Base-by-base conservation (phyloP, 495 filamentous ascomycete species). In the Lepraria neglecta region DNA sequence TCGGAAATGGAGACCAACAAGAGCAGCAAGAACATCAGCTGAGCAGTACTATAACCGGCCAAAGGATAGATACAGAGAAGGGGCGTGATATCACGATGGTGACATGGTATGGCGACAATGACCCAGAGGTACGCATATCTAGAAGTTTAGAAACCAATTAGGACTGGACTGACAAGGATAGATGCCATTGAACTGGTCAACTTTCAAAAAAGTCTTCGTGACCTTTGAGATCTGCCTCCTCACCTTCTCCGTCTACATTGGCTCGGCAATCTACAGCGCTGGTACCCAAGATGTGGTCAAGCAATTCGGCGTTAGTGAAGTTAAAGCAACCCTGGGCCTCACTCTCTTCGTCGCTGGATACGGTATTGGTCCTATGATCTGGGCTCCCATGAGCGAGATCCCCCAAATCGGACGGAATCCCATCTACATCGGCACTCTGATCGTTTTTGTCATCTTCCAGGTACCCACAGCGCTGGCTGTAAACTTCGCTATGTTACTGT, bases 131-230 rank as follows among this genome's bases (percentile, higher is more conserved):
- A 38, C 17, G 65, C 45, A 46, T 11, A 0, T 47, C 21, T 53
- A 4, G 24, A 28, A 3, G 4, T 56, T 3, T 11, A 21, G 47
- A 27, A 45, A 61, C 51, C 42, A 50, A 62, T 6, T 53, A 60
- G 12, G 50, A 63, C 15, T 69, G 57, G 27, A 21, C 19, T 62
- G 28, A 62, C 17, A 38, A 30, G 38, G n/a, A 47, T 30, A 76
- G 67, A 78, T 76, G 27, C 76, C 76, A 6, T 54, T 68, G 48
- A 77, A 77, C 46, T 79, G 76, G 76, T 72, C 67, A 3, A 52
- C 48, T 0, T 56, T 56, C 38, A 79, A 78, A 65, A 78, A 75
- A 48, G 59, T 72, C 44, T 77, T 78, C 52, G 76, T 80, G 15
- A 78, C 74, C 10, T 70, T 66, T 0, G 74, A 78, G 57, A 72